Percentiles rank a stretch among this genome's conserved stretches.
phyloP scores from a whole-genome alignment of 352 stramenopile genomes.

The Globisporangium ultimum region DNA sequence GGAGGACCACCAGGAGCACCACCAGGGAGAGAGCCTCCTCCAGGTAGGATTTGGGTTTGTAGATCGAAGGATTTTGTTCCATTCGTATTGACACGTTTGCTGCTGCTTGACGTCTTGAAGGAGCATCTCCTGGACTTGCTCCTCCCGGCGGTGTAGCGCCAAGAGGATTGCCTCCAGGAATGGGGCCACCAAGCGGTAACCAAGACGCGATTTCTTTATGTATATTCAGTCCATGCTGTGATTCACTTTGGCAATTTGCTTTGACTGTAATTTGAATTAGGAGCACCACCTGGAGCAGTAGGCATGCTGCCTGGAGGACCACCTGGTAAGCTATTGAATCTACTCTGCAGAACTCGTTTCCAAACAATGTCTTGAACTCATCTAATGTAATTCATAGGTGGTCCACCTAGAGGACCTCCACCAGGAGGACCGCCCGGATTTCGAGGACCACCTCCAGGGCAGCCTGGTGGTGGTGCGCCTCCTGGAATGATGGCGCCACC shows the following conservation, averaged over 20 bases:
- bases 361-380: neutral
- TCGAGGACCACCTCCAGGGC: constrained; percentile 34
- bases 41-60: constrained; percentile 12
- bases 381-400: constrained; percentile 16
- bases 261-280: constrained; percentile 11
- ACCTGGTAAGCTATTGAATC: constrained; percentile 16
- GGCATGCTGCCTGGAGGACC: constrained; percentile 18
- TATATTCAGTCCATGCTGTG: neutral
- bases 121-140: constrained; percentile 16
- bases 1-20: constrained; percentile 16
- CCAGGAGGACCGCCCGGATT: constrained; percentile 16
- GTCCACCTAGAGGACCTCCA: constrained; percentile 13
- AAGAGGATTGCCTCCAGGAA: constrained; percentile 10
- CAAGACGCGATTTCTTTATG: neutral
- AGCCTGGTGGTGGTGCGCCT: constrained; percentile 18
- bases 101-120: constrained; percentile 1
- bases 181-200: constrained; percentile 9
- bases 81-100: neutral
- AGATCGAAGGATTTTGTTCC: neutral
- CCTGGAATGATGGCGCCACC: constrained; percentile 17
- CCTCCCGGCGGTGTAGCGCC: constrained; percentile 8
- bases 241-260: neutral
- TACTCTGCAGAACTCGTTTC: neutral
- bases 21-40: constrained; percentile 29
- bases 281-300: constrained; percentile 23